Percentiles rank a stretch among this genome's conserved stretches.
Evolutionary conservation across 1,284 basidiomycete species (phyloP).

Genomic region (Trichosporon coremiiforme): DNA sequence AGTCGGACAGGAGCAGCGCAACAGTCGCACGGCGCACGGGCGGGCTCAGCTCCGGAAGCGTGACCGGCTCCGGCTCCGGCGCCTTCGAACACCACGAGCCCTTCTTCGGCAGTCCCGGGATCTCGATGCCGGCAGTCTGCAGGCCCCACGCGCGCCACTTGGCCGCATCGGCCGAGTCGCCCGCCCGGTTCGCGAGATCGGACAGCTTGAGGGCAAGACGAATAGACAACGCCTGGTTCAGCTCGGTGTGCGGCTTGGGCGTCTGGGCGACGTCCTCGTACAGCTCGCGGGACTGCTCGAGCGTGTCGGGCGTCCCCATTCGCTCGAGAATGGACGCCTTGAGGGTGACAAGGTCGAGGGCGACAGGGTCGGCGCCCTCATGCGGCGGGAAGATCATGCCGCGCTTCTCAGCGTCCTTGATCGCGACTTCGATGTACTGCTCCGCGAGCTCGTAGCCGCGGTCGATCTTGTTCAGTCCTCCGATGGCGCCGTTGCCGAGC

Average conservation of each 20-base stretch:
- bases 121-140: conserved; percentile 32
- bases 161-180: conserved; percentile 39
- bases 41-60: conserved; percentile 33
- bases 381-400: conserved; percentile 48
- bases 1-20: conserved; percentile 69
- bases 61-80: conserved; percentile 10
- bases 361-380: conserved; percentile 33
- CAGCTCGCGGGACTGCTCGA: conserved; percentile 64
- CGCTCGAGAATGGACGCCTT: conserved; percentile 70
- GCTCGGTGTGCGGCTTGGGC: conserved; percentile 21
- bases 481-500: conserved; percentile 41
- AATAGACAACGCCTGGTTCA: conserved; percentile 37
- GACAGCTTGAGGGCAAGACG: conserved; percentile 53
- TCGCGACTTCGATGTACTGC: conserved; percentile 49
- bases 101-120: neutral
- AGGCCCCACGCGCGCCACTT: conserved; percentile 55
- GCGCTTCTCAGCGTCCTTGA: conserved; percentile 38
- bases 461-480: conserved; percentile 40
- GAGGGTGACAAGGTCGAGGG: conserved; percentile 64
- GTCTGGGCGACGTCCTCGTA: conserved; percentile 60
- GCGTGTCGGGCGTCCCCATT: conserved; percentile 63
- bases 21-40: conserved; percentile 69
- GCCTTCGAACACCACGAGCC: conserved; percentile 21
- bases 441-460: conserved; percentile 53
- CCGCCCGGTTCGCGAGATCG: conserved; percentile 43